phyloP scores from a whole-genome alignment of 1,284 basidiomycete genomes.

The Coniferiporia sulphurascens region DNA sequence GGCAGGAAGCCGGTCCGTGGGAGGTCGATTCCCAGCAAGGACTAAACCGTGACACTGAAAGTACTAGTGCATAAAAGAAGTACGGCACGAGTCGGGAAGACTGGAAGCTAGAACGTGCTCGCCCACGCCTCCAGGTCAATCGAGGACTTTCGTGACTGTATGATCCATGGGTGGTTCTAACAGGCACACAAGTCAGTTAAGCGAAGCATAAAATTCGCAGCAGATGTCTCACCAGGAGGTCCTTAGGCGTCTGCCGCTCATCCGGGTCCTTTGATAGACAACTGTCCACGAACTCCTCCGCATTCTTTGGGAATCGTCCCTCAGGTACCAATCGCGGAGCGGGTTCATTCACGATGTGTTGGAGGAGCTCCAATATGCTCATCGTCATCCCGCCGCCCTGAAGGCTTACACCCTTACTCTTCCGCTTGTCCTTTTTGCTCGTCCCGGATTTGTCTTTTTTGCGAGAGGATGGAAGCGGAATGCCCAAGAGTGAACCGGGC shows the following conservation, averaged over 20 bases:
- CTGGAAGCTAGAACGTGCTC: slow-evolving; percentile 43
- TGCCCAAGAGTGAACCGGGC: slow-evolving; percentile 28
- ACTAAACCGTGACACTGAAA: background rate
- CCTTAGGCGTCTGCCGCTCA: slow-evolving; percentile 73
- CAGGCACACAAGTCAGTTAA: background rate
- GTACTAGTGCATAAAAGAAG: background rate
- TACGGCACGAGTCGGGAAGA: background rate
- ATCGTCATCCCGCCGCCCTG: slow-evolving; percentile 92
- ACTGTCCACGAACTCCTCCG: slow-evolving; percentile 76
- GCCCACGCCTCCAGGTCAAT: slow-evolving; percentile 64
- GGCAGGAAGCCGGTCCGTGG: too few species aligned
- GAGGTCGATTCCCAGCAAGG: background rate
- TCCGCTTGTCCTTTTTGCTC: slow-evolving; percentile 41
- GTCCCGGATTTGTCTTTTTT: slow-evolving; percentile 34
- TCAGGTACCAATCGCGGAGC: slow-evolving; percentile 75
- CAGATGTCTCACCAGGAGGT: slow-evolving; percentile 58
- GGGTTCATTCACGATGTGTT: slow-evolving; percentile 97
- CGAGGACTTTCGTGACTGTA: slow-evolving; percentile 40
- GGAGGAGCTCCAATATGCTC: slow-evolving; percentile 94
- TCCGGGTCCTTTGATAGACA: slow-evolving; percentile 85
- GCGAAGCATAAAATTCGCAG: slow-evolving; percentile 10
- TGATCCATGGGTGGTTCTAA: slow-evolving; percentile 59
- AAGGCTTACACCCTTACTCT: slow-evolving; percentile 81
- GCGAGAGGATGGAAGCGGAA: slow-evolving; percentile 16
- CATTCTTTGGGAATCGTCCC: slow-evolving; percentile 64